Evolutionary conservation across 805 yeast species (phyloP).

Genomic region (Diddensiella transvaalensis): DNA sequence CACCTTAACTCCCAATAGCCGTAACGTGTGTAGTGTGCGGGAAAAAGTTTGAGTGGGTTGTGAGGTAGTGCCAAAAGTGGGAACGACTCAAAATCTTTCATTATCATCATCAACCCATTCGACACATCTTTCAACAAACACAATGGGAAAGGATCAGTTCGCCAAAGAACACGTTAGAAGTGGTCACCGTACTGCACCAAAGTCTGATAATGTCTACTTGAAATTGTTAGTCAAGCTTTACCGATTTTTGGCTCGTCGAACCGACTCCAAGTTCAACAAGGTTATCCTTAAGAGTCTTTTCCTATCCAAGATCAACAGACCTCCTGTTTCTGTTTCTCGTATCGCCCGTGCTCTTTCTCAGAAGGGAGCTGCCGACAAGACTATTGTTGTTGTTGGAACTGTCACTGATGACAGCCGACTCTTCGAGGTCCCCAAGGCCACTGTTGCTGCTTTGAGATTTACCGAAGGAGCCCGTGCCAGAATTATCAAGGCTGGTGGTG

Average conservation of each 20-base stretch:
- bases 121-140: slow-evolving; percentile 6
- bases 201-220: slow-evolving; percentile 99
- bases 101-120: slow-evolving; percentile 7
- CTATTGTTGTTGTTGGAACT: slow-evolving; percentile 97
- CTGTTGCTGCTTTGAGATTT: slow-evolving; percentile 99
- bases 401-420: slow-evolving; percentile 97
- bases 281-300: slow-evolving; percentile 89
- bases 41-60: no score
- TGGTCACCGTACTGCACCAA: slow-evolving; percentile 98
- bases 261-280: slow-evolving; percentile 97
- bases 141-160: slow-evolving; percentile 97
- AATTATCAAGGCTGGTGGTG: slow-evolving; percentile 98
- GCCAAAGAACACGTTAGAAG: slow-evolving; percentile 93
- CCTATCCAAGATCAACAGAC: slow-evolving; percentile 98
- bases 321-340: slow-evolving; percentile 96
- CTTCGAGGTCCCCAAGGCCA: slow-evolving; percentile 89
- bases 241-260: slow-evolving; percentile 99
- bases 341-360: slow-evolving; percentile 78
- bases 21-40: no score
- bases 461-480: slow-evolving; percentile 98
- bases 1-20: slow-evolving; percentile 2
- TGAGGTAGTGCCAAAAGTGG: background rate
- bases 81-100: slow-evolving; percentile 9
- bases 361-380: slow-evolving; percentile 84
- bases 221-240: slow-evolving; percentile 95